Evolutionary conservation across 306 rosid genomes (phyloP).

Genomic region (Cotoneaster glaucophyllus): DNA sequence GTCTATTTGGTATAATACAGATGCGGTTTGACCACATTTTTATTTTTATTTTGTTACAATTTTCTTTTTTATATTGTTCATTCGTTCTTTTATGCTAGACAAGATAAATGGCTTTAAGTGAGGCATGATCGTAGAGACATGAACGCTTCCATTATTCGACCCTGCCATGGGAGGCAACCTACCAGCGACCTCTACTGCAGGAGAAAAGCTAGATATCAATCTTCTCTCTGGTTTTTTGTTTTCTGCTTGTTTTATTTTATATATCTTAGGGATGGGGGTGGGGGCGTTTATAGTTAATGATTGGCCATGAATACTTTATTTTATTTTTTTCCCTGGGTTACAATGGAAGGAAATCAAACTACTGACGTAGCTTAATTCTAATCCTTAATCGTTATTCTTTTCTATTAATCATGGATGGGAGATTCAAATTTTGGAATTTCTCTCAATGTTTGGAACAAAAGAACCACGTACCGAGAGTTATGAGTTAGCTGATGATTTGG

Average conservation of each 20-base stretch:
- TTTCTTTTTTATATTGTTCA: neutral
- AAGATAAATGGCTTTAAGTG: conserved; percentile 24
- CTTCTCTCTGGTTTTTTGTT: neutral
- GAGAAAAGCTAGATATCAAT: neutral
- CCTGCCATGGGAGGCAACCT: conserved; percentile 65
- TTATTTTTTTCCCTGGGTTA: neutral
- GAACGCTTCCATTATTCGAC: conserved; percentile 49
- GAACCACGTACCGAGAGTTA: too few relatives aligned
- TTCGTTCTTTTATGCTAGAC: neutral
- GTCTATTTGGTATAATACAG: neutral
- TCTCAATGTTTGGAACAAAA: too few relatives aligned
- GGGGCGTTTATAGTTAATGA: neutral
- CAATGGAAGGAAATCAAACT: neutral
- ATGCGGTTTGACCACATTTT: conserved; percentile 17
- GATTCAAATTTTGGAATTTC: neutral
- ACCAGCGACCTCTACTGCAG: conserved; percentile 20
- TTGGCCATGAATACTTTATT: neutral
- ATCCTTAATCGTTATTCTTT: neutral
- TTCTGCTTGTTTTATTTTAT: neutral
- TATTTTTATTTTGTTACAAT: neutral
- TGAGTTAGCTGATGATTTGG: too few relatives aligned
- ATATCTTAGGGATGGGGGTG: neutral
- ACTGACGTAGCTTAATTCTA: neutral
- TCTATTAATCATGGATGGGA: neutral
- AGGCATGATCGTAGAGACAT: conserved; percentile 68